phyloP scores from a whole-genome alignment of 2,329 filamentous ascomycete genomes.

The Pseudogymnoascus sp. region DNA sequence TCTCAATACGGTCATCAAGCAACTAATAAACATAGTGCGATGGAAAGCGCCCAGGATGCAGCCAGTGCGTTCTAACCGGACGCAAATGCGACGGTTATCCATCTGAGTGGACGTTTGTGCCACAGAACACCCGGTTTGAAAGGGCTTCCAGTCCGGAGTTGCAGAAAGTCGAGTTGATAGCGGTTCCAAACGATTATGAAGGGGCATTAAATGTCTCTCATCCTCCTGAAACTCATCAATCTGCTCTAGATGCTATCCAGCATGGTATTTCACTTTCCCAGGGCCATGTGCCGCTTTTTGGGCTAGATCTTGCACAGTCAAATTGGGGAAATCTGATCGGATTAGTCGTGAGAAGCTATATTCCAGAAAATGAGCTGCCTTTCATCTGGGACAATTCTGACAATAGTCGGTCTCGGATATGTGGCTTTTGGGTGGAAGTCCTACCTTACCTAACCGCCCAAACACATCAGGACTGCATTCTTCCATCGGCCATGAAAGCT shows the following conservation, averaged over 20 bases:
- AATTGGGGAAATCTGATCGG: background rate
- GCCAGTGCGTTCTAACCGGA: conserved; percentile 20
- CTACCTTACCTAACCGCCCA: conserved; percentile 26
- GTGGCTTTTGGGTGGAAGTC: conserved; percentile 34
- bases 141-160: background rate
- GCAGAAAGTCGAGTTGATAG: too few species aligned
- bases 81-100: conserved; percentile 22
- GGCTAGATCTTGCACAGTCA: background rate
- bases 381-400: conserved; percentile 2
- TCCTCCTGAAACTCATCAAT: background rate
- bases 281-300: background rate
- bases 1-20: conserved; percentile 9
- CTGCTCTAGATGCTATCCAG: background rate
- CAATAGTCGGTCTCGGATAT: conserved; percentile 23
- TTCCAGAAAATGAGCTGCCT: conserved; percentile 13
- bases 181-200: background rate
- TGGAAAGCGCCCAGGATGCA: conserved; percentile 23
- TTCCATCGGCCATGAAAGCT: background rate
- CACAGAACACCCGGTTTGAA: conserved; percentile 4
- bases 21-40: conserved; percentile 17
- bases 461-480: conserved; percentile 4
- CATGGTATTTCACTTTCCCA: background rate
- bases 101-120: conserved; percentile 19
- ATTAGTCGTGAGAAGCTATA: conserved; percentile 4
- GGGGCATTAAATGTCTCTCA: background rate